These are phyloP conservation scores for Cyberlindnera amylophila DNA, from an alignment of 805 yeast genomes.

Conservation along the genomic window DNA sequence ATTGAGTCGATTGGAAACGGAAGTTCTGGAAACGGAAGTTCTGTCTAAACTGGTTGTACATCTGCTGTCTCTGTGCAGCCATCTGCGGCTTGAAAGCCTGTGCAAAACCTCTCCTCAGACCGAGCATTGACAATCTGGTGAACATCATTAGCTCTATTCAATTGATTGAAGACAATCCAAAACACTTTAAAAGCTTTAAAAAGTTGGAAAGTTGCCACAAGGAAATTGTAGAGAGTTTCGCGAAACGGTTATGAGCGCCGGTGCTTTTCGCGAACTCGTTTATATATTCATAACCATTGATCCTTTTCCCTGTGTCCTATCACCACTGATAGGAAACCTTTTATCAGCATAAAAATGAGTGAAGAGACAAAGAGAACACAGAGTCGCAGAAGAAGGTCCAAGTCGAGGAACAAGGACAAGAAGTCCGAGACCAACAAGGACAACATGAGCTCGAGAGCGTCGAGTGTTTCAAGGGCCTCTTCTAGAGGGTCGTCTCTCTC, in stretches of 20 bases:
- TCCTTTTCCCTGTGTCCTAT: not conserved
- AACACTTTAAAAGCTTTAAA: no score
- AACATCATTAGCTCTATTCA: no score
- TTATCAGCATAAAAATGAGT: not conserved
- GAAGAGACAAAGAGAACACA: not conserved
- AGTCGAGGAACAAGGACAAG: not conserved
- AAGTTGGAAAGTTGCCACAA: no score
- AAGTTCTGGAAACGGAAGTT: slow-evolving; percentile 6
- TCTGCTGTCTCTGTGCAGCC: slow-evolving; percentile 7
- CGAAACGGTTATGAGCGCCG: not conserved
- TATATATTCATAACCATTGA: not conserved
- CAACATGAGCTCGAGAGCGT: not conserved
- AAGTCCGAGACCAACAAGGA: not conserved
- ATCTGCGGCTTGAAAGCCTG: slow-evolving; percentile 6
- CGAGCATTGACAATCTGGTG: slow-evolving; percentile 3
- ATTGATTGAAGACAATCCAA: no score
- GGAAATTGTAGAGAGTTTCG: no score
- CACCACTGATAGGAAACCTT: not conserved
- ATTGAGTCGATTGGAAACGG: slow-evolving; percentile 15
- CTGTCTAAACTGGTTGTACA: slow-evolving; percentile 7
- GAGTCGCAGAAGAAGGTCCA: not conserved
- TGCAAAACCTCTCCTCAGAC: slow-evolving; percentile 8
- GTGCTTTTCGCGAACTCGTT: no score
- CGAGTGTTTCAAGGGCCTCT: not conserved
- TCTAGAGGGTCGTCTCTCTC: not conserved